Percentiles rank a stretch among this genome's conserved stretches.
Evolutionary conservation across 768 basidiomycete genomes (phyloP).

Genomic region (Hysterangium stoloniferum): DNA sequence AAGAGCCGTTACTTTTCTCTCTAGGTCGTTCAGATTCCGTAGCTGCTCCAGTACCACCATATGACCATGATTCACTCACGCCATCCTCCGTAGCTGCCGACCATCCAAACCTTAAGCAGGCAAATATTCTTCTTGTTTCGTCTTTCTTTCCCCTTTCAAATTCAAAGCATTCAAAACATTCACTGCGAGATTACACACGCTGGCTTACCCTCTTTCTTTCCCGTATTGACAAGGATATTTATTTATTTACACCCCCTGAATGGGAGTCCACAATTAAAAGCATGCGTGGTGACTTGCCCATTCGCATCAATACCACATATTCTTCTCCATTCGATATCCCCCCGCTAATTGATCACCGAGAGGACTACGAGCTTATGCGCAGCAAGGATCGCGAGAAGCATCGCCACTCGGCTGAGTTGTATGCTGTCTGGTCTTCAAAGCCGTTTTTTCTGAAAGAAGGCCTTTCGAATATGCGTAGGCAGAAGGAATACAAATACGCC

Average conservation of each 20-base stretch:
- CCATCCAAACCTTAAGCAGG: too few relatives aligned
- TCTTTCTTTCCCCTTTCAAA: slow-evolving; percentile 45
- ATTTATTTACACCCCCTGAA: slow-evolving; percentile 43
- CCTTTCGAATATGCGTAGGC: slow-evolving; percentile 17
- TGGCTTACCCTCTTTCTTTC: slow-evolving; percentile 42
- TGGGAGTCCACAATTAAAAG: slow-evolving; percentile 27
- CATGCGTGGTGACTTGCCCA: slow-evolving; percentile 26
- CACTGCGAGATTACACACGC: slow-evolving; percentile 32
- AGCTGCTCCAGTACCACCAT: too few relatives aligned
- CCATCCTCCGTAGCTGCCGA: too few relatives aligned
- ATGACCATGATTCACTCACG: too few relatives aligned
- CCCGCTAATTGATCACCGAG: slow-evolving; percentile 29
- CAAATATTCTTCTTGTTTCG: slow-evolving; percentile 41
- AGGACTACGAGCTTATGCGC: slow-evolving; percentile 36
- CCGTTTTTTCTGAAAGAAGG: slow-evolving; percentile 42
- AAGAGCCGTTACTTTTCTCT: too few relatives aligned
- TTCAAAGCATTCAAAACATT: slow-evolving; percentile 47
- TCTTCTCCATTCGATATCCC: slow-evolving; percentile 40
- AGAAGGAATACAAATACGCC: slow-evolving; percentile 39
- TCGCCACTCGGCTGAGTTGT: slow-evolving; percentile 40
- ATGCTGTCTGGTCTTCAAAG: slow-evolving; percentile 51
- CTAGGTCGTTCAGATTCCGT: too few relatives aligned
- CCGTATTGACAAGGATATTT: slow-evolving; percentile 39
- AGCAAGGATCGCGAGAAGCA: slow-evolving; percentile 35
- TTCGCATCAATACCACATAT: slow-evolving; percentile 40